Conservation (phyloP, 2,329 filamentous ascomycete species). For the Diaporthe vaccinii region DNA sequence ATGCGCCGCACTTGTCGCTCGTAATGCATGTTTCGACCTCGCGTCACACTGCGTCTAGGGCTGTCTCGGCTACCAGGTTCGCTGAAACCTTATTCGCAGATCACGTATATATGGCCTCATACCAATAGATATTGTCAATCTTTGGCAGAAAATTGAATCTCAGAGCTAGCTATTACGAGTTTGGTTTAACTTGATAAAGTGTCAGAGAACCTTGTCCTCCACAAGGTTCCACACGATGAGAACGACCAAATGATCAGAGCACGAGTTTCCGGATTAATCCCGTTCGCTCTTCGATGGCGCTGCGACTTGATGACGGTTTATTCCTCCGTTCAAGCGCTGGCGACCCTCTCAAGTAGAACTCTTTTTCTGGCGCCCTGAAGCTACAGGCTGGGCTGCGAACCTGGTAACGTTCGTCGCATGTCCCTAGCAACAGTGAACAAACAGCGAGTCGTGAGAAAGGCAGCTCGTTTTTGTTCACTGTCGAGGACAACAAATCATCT, state of each 20-base stretch:
- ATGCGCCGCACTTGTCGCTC: neutral
- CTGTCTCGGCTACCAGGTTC: slow-evolving; percentile 4
- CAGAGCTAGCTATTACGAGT: neutral
- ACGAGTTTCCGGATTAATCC: neutral
- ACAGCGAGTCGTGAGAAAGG: neutral
- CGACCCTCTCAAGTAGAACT: neutral
- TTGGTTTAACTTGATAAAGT: neutral
- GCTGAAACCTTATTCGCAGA: neutral
- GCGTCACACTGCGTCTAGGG: neutral
- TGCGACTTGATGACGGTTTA: neutral
- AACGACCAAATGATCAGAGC: neutral
- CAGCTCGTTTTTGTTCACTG: neutral
- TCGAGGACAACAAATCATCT: neutral
- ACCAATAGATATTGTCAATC: neutral
- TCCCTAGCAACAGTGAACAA: neutral
- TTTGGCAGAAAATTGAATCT: neutral
- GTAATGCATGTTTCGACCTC: neutral
- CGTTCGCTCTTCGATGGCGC: neutral
- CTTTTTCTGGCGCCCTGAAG: neutral
- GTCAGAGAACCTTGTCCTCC: neutral
- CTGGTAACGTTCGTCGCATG: neutral
- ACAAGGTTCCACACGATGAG: too few relatives aligned
- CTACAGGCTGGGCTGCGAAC: too few relatives aligned
- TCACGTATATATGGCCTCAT: neutral
- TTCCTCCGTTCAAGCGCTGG: neutral